These are phyloP conservation scores for Neonectria coccinea DNA, from an alignment of 2,329 filamentous ascomycete species.

Conservation along the genomic window DNA sequence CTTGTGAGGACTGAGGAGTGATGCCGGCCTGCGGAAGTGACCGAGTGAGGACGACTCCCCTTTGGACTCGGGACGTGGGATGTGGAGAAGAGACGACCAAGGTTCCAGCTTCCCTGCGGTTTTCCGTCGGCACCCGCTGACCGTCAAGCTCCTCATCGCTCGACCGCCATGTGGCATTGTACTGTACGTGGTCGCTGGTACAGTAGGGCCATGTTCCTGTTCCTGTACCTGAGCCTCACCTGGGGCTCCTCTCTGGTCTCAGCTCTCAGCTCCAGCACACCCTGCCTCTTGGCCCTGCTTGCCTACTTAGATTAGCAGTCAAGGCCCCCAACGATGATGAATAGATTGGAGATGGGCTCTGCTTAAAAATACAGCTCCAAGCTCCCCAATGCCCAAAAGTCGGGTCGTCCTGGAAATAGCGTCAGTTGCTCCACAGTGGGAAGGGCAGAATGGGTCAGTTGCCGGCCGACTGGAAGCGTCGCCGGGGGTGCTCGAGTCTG, in stretches of 20 bases:
- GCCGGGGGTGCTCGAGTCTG: conserved; percentile 29
- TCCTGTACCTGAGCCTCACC: conserved; percentile 25
- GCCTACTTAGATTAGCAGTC: neutral
- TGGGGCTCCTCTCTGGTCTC: conserved; percentile 10
- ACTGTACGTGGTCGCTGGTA: conserved; percentile 11
- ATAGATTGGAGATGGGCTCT: conserved; percentile 28
- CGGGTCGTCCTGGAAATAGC: conserved; percentile 38
- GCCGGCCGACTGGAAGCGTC: conserved; percentile 42
- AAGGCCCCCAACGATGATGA: conserved; percentile 26
- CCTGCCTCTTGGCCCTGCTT: conserved; percentile 17
- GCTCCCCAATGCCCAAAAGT: conserved; percentile 27
- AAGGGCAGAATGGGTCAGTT: conserved; percentile 43
- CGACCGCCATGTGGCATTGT: conserved; percentile 43
- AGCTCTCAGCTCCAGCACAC: conserved; percentile 7
- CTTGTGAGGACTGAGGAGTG: conserved; percentile 1
- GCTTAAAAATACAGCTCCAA: conserved; percentile 42
- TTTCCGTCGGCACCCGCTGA: conserved; percentile 13
- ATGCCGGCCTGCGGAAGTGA: neutral
- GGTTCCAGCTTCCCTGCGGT: conserved; percentile 17
- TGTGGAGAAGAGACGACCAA: conserved; percentile 22
- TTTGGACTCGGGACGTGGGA: conserved; percentile 15
- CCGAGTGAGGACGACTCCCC: conserved; percentile 1
- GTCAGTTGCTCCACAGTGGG: conserved; percentile 39
- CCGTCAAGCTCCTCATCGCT: conserved; percentile 15
- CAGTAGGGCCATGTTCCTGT: conserved; percentile 23